Percentiles rank a stretch among this genome's conserved stretches.
phyloP scores from a whole-genome alignment of 768 basidiomycete species.

The Phlebiopsis flavidoalba region DNA sequence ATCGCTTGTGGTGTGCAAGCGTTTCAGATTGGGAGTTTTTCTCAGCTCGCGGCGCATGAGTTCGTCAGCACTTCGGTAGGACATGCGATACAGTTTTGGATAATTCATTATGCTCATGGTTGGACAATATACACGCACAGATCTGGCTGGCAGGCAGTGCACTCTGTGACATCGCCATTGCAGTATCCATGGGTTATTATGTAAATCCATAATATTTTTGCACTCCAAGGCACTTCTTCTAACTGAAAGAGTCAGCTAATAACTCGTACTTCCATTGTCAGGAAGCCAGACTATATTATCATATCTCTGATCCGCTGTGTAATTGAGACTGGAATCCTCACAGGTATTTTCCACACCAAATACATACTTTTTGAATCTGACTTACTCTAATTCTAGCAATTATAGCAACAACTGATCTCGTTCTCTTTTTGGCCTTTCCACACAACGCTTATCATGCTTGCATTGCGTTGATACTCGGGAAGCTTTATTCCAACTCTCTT shows the following conservation, averaged over 20 bases:
- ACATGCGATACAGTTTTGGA: too few relatives aligned
- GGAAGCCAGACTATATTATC: too few relatives aligned
- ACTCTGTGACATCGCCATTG: neutral
- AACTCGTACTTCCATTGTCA: neutral
- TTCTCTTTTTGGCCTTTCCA: neutral
- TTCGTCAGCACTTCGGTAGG: neutral
- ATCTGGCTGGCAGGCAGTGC: neutral
- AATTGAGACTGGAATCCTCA: neutral
- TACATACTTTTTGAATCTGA: too few relatives aligned
- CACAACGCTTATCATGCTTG: neutral
- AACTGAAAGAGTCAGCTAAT: neutral
- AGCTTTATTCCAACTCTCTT: neutral
- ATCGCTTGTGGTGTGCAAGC: neutral
- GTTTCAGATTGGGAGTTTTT: neutral
- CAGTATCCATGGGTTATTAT: neutral
- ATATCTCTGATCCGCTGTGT: neutral
- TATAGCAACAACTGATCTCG: neutral
- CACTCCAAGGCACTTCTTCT: too few relatives aligned
- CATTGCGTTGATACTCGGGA: neutral
- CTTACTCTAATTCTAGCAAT: neutral
- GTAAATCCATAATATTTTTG: neutral
- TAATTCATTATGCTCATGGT: neutral
- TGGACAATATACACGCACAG: neutral
- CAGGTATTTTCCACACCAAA: too few relatives aligned
- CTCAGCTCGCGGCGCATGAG: neutral